Evolutionary conservation across 805 yeast genomes (phyloP).

Genomic region (Ogataea pini): DNA sequence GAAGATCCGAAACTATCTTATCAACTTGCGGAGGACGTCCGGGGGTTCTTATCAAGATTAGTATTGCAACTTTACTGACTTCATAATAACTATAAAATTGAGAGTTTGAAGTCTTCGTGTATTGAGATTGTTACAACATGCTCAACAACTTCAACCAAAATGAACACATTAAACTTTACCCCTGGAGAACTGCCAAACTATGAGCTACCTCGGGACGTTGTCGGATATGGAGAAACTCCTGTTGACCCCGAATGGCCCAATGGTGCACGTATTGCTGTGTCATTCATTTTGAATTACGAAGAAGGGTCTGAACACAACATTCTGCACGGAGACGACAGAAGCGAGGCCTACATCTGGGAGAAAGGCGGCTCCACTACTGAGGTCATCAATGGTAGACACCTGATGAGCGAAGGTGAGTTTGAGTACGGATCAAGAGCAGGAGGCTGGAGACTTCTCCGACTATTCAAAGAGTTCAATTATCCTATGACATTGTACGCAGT

Average conservation of each 20-base stretch:
- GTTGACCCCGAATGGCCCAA: conserved; percentile 31
- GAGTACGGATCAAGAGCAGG: conserved; percentile 24
- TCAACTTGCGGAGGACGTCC: not conserved
- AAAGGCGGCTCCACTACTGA: conserved; percentile 18
- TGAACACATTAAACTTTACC: conserved; percentile 16
- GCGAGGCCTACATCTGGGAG: conserved; percentile 23
- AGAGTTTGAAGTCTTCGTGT: no score
- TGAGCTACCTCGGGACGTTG: conserved; percentile 15
- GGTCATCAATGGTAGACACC: conserved; percentile 14
- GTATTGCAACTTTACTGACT: no score
- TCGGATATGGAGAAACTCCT: conserved; percentile 31
- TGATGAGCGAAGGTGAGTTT: conserved; percentile 21
- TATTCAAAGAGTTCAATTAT: conserved; percentile 35
- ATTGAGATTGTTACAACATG: no score
- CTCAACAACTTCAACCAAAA: not conserved
- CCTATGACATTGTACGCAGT: conserved; percentile 40
- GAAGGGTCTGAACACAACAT: conserved; percentile 30
- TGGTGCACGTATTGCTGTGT: conserved; percentile 26
- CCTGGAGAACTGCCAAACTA: conserved; percentile 17
- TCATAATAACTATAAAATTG: no score
- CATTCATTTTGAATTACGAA: conserved; percentile 31
- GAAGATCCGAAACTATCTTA: not conserved
- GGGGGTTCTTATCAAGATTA: not conserved
- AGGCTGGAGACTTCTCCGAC: conserved; percentile 29
- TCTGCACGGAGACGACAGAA: conserved; percentile 18